Evolutionary conservation across 2,329 filamentous ascomycete genomes (phyloP).

Genomic region (Geosmithia morbida): DNA sequence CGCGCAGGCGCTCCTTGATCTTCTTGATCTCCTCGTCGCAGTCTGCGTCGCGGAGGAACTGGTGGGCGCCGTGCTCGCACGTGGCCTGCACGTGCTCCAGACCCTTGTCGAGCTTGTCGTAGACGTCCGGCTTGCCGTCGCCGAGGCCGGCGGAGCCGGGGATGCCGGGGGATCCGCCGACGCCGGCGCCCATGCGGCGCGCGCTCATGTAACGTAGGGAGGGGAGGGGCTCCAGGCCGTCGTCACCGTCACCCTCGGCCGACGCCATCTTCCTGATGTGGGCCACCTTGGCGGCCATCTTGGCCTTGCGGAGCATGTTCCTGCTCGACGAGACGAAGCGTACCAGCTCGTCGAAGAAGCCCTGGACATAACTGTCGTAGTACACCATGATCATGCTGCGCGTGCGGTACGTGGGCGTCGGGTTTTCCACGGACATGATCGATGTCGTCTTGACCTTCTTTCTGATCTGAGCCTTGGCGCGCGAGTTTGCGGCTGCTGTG

Average conservation of each 20-base stretch:
- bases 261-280: conserved; percentile 47
- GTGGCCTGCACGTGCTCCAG: conserved; percentile 68
- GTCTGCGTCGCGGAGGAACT: conserved; percentile 77
- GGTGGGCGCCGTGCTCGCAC: conserved; percentile 77
- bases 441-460: conserved; percentile 37
- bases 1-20: conserved; percentile 49
- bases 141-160: conserved; percentile 6
- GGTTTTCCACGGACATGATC: conserved; percentile 32
- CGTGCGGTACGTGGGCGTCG: conserved; percentile 45
- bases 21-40: conserved; percentile 63
- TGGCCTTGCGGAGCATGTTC: conserved; percentile 76
- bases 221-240: conserved; percentile 17
- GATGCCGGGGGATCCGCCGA: conserved; percentile 11
- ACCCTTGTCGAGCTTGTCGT: conserved; percentile 62
- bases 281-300: conserved; percentile 65
- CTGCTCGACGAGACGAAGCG: conserved; percentile 66
- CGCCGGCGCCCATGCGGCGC: conserved; percentile 14
- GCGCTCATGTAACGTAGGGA: conserved; percentile 25
- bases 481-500: conserved; percentile 27
- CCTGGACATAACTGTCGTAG: conserved; percentile 80
- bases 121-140: conserved; percentile 30
- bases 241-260: conserved; percentile 38
- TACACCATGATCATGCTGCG: conserved; percentile 75
- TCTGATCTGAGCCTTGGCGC: conserved; percentile 30
- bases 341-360: conserved; percentile 69